Percentiles rank a stretch among this genome's conserved stretches.
These are phyloP conservation scores for Coniochaeta pulveracea DNA, from an alignment of 2,329 filamentous ascomycete genomes.

Conservation along the genomic window DNA sequence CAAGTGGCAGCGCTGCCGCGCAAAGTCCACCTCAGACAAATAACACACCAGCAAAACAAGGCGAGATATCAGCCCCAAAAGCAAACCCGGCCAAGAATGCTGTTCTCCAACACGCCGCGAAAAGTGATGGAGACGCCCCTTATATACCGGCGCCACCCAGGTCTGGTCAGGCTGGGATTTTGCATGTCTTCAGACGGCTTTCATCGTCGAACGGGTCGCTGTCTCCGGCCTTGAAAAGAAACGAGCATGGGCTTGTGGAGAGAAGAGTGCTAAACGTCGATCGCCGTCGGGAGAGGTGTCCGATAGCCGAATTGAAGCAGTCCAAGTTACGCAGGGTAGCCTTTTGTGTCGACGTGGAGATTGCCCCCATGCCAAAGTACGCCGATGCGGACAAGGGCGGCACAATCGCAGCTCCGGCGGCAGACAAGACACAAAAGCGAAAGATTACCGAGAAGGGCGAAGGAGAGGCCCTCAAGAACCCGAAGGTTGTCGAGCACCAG, in stretches of 20 bases:
- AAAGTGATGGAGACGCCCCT: conserved; percentile 48
- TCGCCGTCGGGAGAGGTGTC: conserved; percentile 64
- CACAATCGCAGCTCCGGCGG: conserved; percentile 27
- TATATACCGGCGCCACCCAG: conserved; percentile 69
- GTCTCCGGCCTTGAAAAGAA: conserved; percentile 33
- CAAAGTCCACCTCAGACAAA: conserved; percentile 22
- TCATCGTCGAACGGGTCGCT: conserved; percentile 51
- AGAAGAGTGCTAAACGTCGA: conserved; percentile 80
- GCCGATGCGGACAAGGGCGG: conserved; percentile 41
- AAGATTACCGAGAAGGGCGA: conserved; percentile 60
- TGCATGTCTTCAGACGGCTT: conserved; percentile 72
- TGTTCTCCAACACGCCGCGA: conserved; percentile 44
- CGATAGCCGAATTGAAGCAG: conserved; percentile 66
- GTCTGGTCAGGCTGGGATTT: conserved; percentile 55
- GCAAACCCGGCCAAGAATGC: conserved; percentile 42
- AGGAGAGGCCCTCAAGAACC: conserved; percentile 60
- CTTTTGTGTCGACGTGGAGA: conserved; percentile 95
- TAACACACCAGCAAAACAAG: conserved; percentile 22
- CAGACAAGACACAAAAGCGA: conserved; percentile 48
- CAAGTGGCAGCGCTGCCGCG: conserved; percentile 17
- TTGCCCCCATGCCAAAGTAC: conserved; percentile 78
- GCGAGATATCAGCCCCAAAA: conserved; percentile 35
- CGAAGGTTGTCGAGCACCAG: conserved; percentile 47
- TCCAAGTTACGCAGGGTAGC: conserved; percentile 78
- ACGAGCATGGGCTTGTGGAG: conserved; percentile 62